phyloP scores from a whole-genome alignment of 1,139 yeast genomes.

The Tardiomyces digboiensis region DNA sequence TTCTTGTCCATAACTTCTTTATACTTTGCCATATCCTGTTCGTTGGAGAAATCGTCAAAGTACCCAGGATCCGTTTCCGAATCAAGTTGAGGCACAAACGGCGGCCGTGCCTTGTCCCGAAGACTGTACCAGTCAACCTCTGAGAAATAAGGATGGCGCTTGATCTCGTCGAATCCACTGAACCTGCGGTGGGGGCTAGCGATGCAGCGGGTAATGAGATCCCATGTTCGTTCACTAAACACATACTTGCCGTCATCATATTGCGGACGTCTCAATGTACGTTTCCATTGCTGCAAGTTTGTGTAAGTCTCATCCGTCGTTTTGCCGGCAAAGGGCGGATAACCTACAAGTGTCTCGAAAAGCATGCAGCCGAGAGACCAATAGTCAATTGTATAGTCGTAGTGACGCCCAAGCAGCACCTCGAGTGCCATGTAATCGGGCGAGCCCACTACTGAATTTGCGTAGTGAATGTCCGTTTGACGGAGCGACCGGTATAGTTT shows the following conservation, averaged over 20 bases:
- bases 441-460: conserved; percentile 94
- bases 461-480: conserved; percentile 56
- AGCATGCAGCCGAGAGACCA: conserved; percentile 98
- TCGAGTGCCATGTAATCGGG: conserved; percentile 99
- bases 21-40: conserved; percentile 95
- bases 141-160: conserved; percentile 67
- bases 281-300: conserved; percentile 89
- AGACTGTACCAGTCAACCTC: conserved; percentile 74
- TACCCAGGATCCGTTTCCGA: conserved; percentile 98
- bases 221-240: conserved; percentile 97
- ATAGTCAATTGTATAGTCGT: conserved; percentile 94
- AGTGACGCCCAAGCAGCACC: conserved; percentile 87
- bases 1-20: conserved; percentile 93
- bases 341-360: conserved; percentile 88
- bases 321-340: conserved; percentile 95
- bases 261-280: conserved; percentile 80
- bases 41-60: conserved; percentile 95
- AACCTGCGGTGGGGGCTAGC: conserved; percentile 72
- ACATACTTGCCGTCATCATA: conserved; percentile 88
- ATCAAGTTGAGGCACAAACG: conserved; percentile 94
- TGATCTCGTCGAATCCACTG: conserved; percentile 71
- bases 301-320: conserved; percentile 92
- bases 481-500: conserved; percentile 71
- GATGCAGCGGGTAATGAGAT: conserved; percentile 60
- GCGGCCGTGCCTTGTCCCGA: conserved; percentile 56